phyloP scores from a whole-genome alignment of 257 asterid genomes.

The Capsicum baccatum region DNA sequence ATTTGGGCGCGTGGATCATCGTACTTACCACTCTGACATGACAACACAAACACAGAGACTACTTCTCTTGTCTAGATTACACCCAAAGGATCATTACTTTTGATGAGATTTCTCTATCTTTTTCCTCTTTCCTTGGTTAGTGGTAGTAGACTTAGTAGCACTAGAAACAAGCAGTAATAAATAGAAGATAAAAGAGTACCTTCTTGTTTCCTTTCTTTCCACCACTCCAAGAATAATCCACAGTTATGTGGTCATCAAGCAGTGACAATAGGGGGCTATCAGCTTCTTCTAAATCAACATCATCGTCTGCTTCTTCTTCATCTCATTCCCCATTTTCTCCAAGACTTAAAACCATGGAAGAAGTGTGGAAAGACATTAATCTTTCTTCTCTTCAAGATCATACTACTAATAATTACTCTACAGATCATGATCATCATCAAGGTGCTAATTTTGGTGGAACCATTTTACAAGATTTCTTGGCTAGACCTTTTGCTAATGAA shows the following conservation, averaged over 20 bases:
- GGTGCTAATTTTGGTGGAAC: constrained; percentile 36
- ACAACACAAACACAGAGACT: background rate
- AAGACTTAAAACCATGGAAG: constrained; percentile 59
- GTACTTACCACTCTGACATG: background rate
- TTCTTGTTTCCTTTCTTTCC: background rate
- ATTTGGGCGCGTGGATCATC: background rate
- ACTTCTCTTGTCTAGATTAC: background rate
- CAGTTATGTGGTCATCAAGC: constrained; percentile 25
- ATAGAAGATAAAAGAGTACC: background rate
- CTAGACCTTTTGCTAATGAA: constrained; percentile 41
- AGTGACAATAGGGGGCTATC: background rate
- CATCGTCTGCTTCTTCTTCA: constrained; percentile 2
- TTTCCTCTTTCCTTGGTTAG: background rate
- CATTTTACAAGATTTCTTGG: constrained; percentile 64
- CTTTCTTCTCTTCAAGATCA: constrained; percentile 51
- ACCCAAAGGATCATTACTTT: background rate
- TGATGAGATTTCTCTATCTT: too few species aligned
- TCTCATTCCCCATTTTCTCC: constrained; percentile 26
- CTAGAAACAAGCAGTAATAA: background rate
- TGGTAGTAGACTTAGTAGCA: background rate
- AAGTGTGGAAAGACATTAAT: constrained; percentile 71
- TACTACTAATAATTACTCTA: constrained; percentile 28
- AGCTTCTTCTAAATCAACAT: background rate
- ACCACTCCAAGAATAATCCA: background rate
- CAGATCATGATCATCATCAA: constrained; percentile 21